Percentiles rank a stretch among this genome's conserved stretches.
These are phyloP conservation scores for carrot (Daucus carota) DNA, from an alignment of 129 eudicot genomes.

Conservation along the genomic window DH1_v3.0 NC_030388.2:9135501-9136000, in stretches of 20 bases:
- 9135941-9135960: slow-evolving; percentile 56
- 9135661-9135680: neutral
- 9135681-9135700: neutral
- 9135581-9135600: slow-evolving; percentile 48
- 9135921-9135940: slow-evolving; percentile 78
- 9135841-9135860: slow-evolving; percentile 86
- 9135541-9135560: slow-evolving; percentile 2
- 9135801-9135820: slow-evolving; percentile 15
- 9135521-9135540: slow-evolving; percentile 7
- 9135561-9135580: slow-evolving; percentile 10
- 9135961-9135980: slow-evolving; percentile 52
- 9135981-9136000: slow-evolving; percentile 26
- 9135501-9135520: slow-evolving; percentile 3
- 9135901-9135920: slow-evolving; percentile 83
- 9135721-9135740: neutral
- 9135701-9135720: neutral
- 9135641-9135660: slow-evolving; percentile 53
- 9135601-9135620: slow-evolving; percentile 57
- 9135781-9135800: slow-evolving; percentile 33
- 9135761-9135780: neutral
- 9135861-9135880: slow-evolving; percentile 87
- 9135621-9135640: slow-evolving; percentile 62
- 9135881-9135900: slow-evolving; percentile 84
- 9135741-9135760: neutral
- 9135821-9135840: slow-evolving; percentile 50